Evolutionary conservation across 163 green algal genomes (phyloP), one percentile per base, ranked within the genome.

Genomic region (Smithsoniella earleae): DNA sequence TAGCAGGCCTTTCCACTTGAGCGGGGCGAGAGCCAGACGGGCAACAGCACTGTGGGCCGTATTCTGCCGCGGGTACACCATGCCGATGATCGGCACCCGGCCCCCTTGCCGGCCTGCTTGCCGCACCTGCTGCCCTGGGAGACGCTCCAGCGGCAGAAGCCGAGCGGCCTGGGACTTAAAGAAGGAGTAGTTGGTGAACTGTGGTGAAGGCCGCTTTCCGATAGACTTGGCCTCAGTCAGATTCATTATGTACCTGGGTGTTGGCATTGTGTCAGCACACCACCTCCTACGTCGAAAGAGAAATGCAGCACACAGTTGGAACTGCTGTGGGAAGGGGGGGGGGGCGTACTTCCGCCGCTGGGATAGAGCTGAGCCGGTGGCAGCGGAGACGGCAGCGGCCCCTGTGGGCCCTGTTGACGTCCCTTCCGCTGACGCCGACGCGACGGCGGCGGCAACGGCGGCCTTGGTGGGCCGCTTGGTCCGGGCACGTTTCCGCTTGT

Each of bases 121-220:
- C 16, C 58, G 20, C n/a, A 69, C 58, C 58, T 69, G 58, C 58
- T n/a, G 27, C 16, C 27, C 58, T 36, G 58, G 58, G 18, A 69
- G 58, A 1, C 58, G 58, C 58, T 69, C 58, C 27, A 69, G 58
- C 20, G 58, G 58, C 58, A 69, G 58, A 30, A 69, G 30, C 6
- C 58, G 58, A 8, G 58, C 58, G n/a, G 31, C 58, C 25, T 69
- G 58, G 30, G 58, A 30, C 58, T 69, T 69, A 31, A 69, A 69
- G 58, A 43, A 69, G 25, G 27, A 69, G 25, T 43, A 69, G 58
- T 69, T 69, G 3, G 58, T 69, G 58, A 69, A 69, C 58, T 43
- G 31, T 33, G 58, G 58, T 6, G n/a, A 43, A 4, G 58, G 58
- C 6, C 58, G 58, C 58, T 69, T 69, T n/a, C 58, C 58, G 58